phyloP scores from a whole-genome alignment of 257 asterid genomes.

The Handroanthus guayacan region DNA sequence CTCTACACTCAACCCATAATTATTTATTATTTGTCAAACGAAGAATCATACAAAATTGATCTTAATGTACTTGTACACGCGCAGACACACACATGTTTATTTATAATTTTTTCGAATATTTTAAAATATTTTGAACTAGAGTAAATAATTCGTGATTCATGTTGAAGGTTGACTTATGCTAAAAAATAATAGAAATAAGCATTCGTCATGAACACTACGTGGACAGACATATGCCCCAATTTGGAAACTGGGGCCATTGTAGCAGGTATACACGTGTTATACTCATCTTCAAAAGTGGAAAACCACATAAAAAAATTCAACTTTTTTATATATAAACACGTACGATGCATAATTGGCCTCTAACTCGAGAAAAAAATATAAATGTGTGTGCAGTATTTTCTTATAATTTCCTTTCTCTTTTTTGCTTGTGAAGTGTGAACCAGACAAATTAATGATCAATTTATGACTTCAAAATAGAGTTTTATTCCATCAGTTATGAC shows the following conservation, averaged over 20 bases:
- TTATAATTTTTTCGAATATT: too few relatives aligned
- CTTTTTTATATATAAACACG: too few relatives aligned
- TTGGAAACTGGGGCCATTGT: too few relatives aligned
- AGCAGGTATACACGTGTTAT: constrained; percentile 21
- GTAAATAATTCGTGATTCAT: not conserved
- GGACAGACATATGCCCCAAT: constrained; percentile 18
- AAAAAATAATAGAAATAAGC: not conserved
- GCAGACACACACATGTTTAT: too few relatives aligned
- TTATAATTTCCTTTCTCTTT: not conserved
- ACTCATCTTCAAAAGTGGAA: constrained; percentile 1
- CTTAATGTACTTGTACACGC: not conserved
- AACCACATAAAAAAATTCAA: not conserved
- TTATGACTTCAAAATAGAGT: not conserved
- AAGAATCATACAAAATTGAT: not conserved
- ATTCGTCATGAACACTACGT: constrained; percentile 26
- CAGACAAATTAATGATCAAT: not conserved
- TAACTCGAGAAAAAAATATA: not conserved
- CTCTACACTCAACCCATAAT: not conserved
- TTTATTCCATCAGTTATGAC: not conserved
- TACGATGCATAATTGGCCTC: not conserved
- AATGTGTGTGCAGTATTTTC: not conserved
- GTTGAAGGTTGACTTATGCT: not conserved
- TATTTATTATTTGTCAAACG: not conserved
- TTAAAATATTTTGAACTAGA: not conserved
- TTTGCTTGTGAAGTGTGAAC: not conserved